Percentiles rank a stretch among this genome's conserved stretches.
phyloP scores from a whole-genome alignment of 2,329 filamentous ascomycete species.

The Helotiales sp. region DNA sequence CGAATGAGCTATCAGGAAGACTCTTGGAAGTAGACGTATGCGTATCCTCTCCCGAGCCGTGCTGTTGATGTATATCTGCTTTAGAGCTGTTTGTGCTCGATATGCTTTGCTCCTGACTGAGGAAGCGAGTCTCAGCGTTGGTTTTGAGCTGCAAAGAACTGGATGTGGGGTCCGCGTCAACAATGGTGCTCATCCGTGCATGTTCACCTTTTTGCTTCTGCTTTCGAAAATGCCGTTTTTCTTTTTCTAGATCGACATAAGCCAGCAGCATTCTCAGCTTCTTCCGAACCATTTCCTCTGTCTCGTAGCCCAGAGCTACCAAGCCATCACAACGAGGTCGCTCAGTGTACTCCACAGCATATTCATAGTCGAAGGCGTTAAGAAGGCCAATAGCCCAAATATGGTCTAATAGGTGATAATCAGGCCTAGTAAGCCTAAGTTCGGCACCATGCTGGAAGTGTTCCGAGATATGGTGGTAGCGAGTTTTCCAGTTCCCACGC shows the following conservation, averaged over 20 bases:
- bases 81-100: no score
- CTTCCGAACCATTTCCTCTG: conserved; percentile 12
- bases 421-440: conserved; percentile 36
- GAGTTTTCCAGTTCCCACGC: conserved; percentile 30
- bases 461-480: conserved; percentile 51
- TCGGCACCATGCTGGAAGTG: conserved; percentile 38
- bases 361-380: conserved; percentile 18
- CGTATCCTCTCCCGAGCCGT: no score
- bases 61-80: no score
- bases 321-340: conserved; percentile 15
- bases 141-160: not conserved
- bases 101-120: no score
- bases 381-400: conserved; percentile 35
- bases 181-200: no score
- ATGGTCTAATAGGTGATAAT: conserved; percentile 44
- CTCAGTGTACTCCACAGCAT: conserved; percentile 19
- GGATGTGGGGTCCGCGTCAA: not conserved
- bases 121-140: no score
- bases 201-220: conserved; percentile 2
- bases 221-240: conserved; percentile 12
- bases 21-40: no score
- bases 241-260: conserved; percentile 9
- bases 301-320: conserved; percentile 11
- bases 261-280: not conserved
- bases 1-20: no score